Evolutionary conservation across 192 early-diverging fungal species (phyloP), one percentile per base, ranked within the genome.

Genomic region (Dissophora ornata): DNA sequence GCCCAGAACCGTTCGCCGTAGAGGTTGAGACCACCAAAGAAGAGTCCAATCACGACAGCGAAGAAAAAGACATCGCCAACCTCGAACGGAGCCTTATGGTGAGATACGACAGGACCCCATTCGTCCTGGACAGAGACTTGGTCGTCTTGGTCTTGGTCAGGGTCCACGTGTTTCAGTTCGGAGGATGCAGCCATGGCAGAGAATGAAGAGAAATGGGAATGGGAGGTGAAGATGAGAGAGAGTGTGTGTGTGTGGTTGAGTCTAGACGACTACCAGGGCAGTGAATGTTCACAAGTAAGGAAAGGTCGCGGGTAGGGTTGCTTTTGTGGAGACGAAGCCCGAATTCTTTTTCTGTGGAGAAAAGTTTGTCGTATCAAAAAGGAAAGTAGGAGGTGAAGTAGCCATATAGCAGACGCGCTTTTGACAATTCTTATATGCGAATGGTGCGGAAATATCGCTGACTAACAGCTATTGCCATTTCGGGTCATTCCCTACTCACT

Each of bases 61-160:
- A 67, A 77, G 51, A 77, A 62, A 61, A 77, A 67, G 18, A 77
- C 64, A 40, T 77, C 73, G 21, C 73, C 73, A 29, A 77, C 24
- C 46, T 66, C 73, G 19, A 77, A 77, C 9, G 65, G 73, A 1
- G 64, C 64, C 38, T 66, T 66, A 52, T 48, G 30, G 30, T 77
- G 73, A 0, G 51, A 48, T 44, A 77, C 30, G 0, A 25, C 29
- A 0, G 73, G 73, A 6, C 73, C 73, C 63, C 63, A 77, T 46
- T 77, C 73, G 50, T 77, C 73, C 28, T 54, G 51, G 29, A 62
- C 49, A 1, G 64, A 46, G 24, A 50, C 58, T 16, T 62, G 69
- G 33, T 71, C 57, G n/a, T 57, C 45, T 48, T 19, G 34, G 47
- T 56, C 48, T n/a, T 18, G 60, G 5, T 68, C 45, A 16, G 52